Conservation (phyloP, 2,329 filamentous ascomycete species). For the Aspergillus ustus region DNA sequence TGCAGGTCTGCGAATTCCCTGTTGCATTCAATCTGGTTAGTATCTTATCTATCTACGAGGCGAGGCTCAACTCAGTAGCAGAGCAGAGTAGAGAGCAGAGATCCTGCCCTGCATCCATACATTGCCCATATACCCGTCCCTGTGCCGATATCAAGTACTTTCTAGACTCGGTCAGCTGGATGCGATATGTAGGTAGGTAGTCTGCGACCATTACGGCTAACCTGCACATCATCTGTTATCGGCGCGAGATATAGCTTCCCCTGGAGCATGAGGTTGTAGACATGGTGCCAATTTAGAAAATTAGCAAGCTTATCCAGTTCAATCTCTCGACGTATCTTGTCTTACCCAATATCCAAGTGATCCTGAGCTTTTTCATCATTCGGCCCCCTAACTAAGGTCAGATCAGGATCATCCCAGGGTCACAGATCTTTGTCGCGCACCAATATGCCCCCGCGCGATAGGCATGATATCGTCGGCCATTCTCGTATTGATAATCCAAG, state of each 20-base stretch:
- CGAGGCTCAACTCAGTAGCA: not conserved
- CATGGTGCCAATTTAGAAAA: conserved; percentile 39
- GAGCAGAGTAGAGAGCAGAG: not conserved
- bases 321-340: not conserved
- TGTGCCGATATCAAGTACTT: conserved; percentile 29
- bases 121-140: conserved; percentile 31
- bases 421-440: not conserved
- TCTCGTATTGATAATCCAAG: conserved; percentile 33
- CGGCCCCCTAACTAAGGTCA: conserved; percentile 15
- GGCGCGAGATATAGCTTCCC: conserved; percentile 37
- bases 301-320: not conserved
- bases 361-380: conserved; percentile 31
- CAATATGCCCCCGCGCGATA: conserved; percentile 35
- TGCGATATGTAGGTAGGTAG: too few species aligned
- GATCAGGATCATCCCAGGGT: not conserved
- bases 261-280: conserved; percentile 40
- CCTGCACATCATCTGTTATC: conserved; percentile 14
- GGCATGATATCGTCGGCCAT: conserved; percentile 39
- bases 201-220: not conserved
- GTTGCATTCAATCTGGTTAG: not conserved
- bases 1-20: conserved; percentile 40
- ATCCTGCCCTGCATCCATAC: conserved; percentile 11
- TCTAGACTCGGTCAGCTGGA: conserved; percentile 4
- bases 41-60: not conserved
- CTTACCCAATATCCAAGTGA: conserved; percentile 30